These are phyloP conservation scores for Gardenia jasminoides DNA, from an alignment of 257 asterid species.

Conservation along the genomic window DNA sequence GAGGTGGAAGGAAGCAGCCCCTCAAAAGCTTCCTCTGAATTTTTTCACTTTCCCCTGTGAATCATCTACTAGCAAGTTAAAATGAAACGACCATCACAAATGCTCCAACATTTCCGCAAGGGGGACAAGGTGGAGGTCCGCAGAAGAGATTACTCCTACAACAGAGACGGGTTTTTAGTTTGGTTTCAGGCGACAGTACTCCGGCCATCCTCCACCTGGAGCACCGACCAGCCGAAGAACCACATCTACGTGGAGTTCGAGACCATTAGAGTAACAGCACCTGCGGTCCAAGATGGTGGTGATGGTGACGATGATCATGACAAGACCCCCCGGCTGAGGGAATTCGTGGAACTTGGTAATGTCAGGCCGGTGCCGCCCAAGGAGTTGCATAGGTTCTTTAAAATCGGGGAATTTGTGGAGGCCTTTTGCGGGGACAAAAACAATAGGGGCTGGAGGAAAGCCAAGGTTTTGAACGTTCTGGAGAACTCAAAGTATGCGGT, in stretches of 20 bases:
- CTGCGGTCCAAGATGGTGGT: slow-evolving; percentile 1
- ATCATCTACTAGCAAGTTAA: too few relatives aligned
- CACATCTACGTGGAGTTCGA: slow-evolving; percentile 34
- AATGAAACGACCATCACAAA: background rate
- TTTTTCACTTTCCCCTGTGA: background rate
- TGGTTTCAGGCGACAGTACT: slow-evolving; percentile 26
- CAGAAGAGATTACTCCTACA: background rate
- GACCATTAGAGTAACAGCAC: background rate
- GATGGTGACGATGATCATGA: slow-evolving; percentile 4
- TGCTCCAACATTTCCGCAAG: background rate
- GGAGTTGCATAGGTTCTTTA: slow-evolving; percentile 19
- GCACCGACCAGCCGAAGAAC: background rate
- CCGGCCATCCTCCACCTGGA: background rate
- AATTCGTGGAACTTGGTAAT: too few relatives aligned
- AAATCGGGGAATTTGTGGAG: slow-evolving; percentile 51
- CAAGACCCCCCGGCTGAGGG: slow-evolving; percentile 12
- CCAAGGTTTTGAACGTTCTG: slow-evolving; percentile 33
- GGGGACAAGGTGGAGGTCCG: slow-evolving; percentile 27
- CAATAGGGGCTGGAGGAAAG: slow-evolving; percentile 49
- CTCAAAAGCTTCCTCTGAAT: too few relatives aligned
- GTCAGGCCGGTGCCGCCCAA: too few relatives aligned
- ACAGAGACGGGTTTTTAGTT: background rate
- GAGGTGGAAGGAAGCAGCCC: too few relatives aligned
- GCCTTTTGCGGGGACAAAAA: slow-evolving; percentile 12
- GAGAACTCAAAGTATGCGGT: slow-evolving; percentile 51